phyloP scores from a whole-genome alignment of 805 yeast species.

The Nakazawaea molendinolei region DNA sequence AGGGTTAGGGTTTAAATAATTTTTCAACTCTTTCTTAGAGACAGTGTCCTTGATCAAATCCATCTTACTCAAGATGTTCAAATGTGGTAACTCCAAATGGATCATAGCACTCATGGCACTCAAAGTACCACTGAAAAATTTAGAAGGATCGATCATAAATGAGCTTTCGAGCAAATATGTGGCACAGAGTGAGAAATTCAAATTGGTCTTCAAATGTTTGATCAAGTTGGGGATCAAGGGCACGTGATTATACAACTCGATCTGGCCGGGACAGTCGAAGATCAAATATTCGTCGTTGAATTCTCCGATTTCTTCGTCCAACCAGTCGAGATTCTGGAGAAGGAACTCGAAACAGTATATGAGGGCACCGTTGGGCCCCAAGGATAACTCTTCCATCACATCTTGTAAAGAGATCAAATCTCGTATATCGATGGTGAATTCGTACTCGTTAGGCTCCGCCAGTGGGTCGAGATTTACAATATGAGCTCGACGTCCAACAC shows the following conservation, averaged over 20 bases:
- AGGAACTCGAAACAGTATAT: conserved; percentile 91
- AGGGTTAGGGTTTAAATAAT: conserved; percentile 90
- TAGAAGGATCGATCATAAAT: conserved; percentile 82
- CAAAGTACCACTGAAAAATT: conserved; percentile 91
- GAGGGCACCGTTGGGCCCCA: conserved; percentile 94
- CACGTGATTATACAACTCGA: conserved; percentile 88
- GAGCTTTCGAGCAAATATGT: conserved; percentile 91
- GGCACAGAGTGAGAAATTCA: conserved; percentile 88
- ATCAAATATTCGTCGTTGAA: conserved; percentile 89
- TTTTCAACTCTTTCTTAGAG: conserved; percentile 69
- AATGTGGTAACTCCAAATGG: conserved; percentile 87
- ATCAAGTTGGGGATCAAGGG: conserved; percentile 90
- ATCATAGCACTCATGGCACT: conserved; percentile 99
- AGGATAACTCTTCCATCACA: conserved; percentile 88
- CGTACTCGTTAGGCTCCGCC: conserved; percentile 87
- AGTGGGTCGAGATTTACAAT: conserved; percentile 96
- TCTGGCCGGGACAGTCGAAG: conserved; percentile 96
- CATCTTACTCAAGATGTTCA: conserved; percentile 79
- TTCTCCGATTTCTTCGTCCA: conserved; percentile 95
- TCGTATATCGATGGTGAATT: conserved; percentile 86
- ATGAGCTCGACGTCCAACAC: conserved; percentile 88
- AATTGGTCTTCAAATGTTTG: conserved; percentile 69
- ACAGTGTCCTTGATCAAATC: conserved; percentile 81
- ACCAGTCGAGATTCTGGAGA: conserved; percentile 88
- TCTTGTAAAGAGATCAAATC: conserved; percentile 87